Conservation (phyloP, 148 eudicot genomes). For the Amaranthus hypochondriacus region DNA sequence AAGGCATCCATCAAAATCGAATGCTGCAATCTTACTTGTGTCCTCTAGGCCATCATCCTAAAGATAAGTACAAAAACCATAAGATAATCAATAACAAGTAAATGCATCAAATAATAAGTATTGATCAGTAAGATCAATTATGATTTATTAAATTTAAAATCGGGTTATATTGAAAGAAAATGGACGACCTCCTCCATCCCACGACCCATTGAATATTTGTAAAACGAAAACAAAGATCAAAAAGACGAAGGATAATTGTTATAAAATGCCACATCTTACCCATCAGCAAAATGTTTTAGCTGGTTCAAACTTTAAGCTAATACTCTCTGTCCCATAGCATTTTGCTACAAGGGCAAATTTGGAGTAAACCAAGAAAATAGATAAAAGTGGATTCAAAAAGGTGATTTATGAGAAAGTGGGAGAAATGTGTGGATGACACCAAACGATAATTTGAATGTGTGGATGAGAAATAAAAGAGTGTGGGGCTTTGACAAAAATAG, state of each 20-base stretch:
- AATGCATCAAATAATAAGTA: not conserved
- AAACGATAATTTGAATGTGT: too few relatives aligned
- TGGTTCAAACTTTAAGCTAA: not conserved
- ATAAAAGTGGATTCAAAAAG: too few relatives aligned
- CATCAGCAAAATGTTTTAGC: not conserved
- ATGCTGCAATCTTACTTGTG: conserved; percentile 83
- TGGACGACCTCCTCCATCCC: not conserved
- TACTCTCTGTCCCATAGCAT: not conserved
- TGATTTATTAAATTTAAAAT: not conserved
- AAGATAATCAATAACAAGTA: conserved; percentile 3
- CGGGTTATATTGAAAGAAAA: not conserved
- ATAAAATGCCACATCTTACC: not conserved
- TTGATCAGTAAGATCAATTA: not conserved
- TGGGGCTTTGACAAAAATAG: too few relatives aligned
- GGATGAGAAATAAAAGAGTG: too few relatives aligned
- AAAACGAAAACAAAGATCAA: too few relatives aligned
- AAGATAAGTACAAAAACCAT: not conserved
- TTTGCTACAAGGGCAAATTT: too few relatives aligned
- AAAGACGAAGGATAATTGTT: not conserved
- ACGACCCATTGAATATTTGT: not conserved
- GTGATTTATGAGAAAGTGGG: too few relatives aligned
- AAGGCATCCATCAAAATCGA: conserved; percentile 97
- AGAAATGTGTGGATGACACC: too few relatives aligned
- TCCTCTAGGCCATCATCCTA: conserved; percentile 81
- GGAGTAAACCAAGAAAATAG: too few relatives aligned